These are phyloP conservation scores for Phytopythium mirpurense DNA, from an alignment of 352 stramenopile species.

Conservation along the genomic window DNA sequence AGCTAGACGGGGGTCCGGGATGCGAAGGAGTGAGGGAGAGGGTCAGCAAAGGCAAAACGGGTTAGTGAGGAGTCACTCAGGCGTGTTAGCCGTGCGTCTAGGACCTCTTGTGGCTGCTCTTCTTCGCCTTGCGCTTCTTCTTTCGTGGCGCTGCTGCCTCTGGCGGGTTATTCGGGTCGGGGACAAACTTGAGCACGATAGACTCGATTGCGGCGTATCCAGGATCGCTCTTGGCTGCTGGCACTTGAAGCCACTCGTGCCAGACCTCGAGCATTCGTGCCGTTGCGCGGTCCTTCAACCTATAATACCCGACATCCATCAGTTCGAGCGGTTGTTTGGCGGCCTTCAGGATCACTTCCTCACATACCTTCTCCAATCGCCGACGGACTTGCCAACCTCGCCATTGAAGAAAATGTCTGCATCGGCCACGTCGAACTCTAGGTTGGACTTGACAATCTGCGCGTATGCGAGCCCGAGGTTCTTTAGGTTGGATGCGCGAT, in stretches of 20 bases:
- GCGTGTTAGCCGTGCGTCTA: not conserved
- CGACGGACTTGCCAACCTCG: constrained; percentile 29
- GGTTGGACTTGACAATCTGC: constrained; percentile 87
- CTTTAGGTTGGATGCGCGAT: constrained; percentile 71
- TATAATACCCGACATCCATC: constrained; percentile 7
- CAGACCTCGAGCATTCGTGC: constrained; percentile 69
- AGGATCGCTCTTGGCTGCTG: constrained; percentile 37
- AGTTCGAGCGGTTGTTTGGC: too few relatives aligned
- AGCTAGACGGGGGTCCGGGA: not conserved
- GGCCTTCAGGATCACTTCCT: too few relatives aligned
- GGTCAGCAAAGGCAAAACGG: not conserved
- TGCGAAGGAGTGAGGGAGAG: not conserved
- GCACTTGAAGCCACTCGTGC: constrained; percentile 47
- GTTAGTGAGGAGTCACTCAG: not conserved
- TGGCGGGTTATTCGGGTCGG: constrained; percentile 2
- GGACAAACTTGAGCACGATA: constrained; percentile 48
- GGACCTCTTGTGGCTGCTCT: not conserved
- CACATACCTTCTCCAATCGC: constrained; percentile 35
- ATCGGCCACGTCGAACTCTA: constrained; percentile 25
- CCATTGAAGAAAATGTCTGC: constrained; percentile 50
- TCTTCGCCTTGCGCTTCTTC: not conserved
- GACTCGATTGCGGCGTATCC: constrained; percentile 44
- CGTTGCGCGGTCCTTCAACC: constrained; percentile 62
- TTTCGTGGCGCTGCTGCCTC: not conserved
- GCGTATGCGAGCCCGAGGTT: constrained; percentile 93